Evolutionary conservation across 805 yeast species (phyloP), one percentile per base, ranked within the genome.

Genomic region (Nakazawaea populi): DNA sequence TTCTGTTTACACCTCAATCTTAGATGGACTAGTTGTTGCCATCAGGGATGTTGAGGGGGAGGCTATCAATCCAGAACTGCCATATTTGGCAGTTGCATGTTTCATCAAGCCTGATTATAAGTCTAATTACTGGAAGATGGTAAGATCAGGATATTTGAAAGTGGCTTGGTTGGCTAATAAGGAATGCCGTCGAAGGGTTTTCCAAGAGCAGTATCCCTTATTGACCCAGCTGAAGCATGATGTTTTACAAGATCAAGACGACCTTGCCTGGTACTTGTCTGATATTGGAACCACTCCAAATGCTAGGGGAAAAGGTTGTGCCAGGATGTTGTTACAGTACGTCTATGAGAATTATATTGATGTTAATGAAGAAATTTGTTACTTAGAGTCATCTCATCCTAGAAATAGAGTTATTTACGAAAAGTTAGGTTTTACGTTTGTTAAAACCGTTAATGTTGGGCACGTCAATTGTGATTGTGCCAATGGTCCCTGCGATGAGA

Each of bases 251-350:
- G 66, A 61, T n/a, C 82, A 78, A 56, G 60, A 55, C 11, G 69
- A 67, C 41, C 70, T 68, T 49, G 63, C 64, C 27, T 75, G 60
- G 57, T 73, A 76, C n/a, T 65, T 75, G 55, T 76, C 75, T 34
- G 75, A 75, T 57, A 62, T 75, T 50, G 79, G 78, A 5, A 70
- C 76, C 6, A 65, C 70, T 5, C 63, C 58, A 18, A 58, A 61
- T n/a, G 80, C 83, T 5, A 68, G 82, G 55, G 84, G 84, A 36
- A 79, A 79, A 58, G 84, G 84, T 30, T 78, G 79, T 57, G 78
- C 71, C 10, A 62, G 83, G 44, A 69, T 68, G 24, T 64, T 77
- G 58, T 73, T 79, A 55, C 75, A 78, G 8, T 73, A 68, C 58
- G 73, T 76, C 76, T 76, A 75, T 55, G 59, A 65, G 36, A 68